A percentile compares a stretch with the other conserved stretches of the same genome.
phyloP scores from a whole-genome alignment of 1,284 basidiomycete species.

The Cystobasidiaceae sp. region DNA sequence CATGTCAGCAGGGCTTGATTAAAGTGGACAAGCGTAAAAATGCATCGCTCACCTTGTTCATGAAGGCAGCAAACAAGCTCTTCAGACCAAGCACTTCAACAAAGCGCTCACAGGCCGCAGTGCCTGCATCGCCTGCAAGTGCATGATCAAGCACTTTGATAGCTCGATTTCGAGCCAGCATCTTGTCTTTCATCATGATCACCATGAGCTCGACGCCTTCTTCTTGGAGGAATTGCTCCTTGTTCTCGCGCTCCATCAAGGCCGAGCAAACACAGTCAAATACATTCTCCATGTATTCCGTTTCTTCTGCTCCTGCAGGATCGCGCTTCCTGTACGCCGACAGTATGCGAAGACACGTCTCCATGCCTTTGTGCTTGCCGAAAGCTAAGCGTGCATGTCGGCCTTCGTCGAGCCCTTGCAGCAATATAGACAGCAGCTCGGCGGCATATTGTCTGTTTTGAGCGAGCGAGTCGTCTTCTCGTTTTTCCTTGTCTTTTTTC shows the following conservation, averaged over 20 bases:
- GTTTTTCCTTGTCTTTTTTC: conserved; percentile 29
- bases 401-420: conserved; percentile 53
- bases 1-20: background rate
- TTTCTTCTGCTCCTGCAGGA: conserved; percentile 78
- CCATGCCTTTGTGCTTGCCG: conserved; percentile 63
- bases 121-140: conserved; percentile 71
- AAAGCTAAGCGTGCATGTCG: conserved; percentile 52
- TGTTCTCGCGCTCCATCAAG: conserved; percentile 67
- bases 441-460: conserved; percentile 49
- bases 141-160: conserved; percentile 90
- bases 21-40: conserved; percentile 47
- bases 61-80: conserved; percentile 79
- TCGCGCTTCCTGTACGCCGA: conserved; percentile 79
- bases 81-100: conserved; percentile 83
- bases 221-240: conserved; percentile 72
- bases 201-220: conserved; percentile 97
- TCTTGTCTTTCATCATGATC: conserved; percentile 87
- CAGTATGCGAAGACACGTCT: conserved; percentile 67
- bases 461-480: conserved; percentile 34
- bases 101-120: conserved; percentile 72
- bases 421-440: conserved; percentile 72
- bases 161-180: conserved; percentile 67
- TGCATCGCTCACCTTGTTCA: conserved; percentile 69
- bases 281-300: conserved; percentile 94
- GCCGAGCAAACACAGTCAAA: conserved; percentile 85